These are phyloP conservation scores for Candida maris DNA, from an alignment of 805 yeast genomes.

Conservation along the genomic window DNA sequence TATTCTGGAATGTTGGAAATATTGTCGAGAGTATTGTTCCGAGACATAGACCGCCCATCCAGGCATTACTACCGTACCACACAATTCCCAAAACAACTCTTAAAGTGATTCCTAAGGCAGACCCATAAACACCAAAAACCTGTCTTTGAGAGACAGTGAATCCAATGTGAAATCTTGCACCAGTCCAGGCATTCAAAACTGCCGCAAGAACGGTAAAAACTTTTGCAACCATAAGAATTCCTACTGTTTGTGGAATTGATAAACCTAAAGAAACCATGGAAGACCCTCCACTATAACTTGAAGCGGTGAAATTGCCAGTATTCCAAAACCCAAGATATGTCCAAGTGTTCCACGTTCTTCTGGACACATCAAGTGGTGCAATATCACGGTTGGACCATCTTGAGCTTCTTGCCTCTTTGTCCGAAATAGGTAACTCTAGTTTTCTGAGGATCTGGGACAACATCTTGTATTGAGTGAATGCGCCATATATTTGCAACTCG, in stretches of 20 bases:
- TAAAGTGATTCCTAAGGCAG: constrained; percentile 37
- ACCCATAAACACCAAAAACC: constrained; percentile 43
- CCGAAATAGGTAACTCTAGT: background rate
- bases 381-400: background rate
- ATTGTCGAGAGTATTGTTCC: constrained; percentile 36
- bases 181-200: constrained; percentile 45
- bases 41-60: constrained; percentile 42
- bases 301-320: constrained; percentile 24
- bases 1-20: constrained; percentile 25
- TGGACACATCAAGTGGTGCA: constrained; percentile 1
- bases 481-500: no score
- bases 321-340: constrained; percentile 40
- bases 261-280: constrained; percentile 22
- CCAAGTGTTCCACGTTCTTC: constrained; percentile 44
- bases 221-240: constrained; percentile 42
- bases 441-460: background rate
- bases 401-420: background rate
- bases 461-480: no score
- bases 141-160: constrained; percentile 41
- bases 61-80: constrained; percentile 42
- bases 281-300: constrained; percentile 11
- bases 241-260: constrained; percentile 33
- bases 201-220: constrained; percentile 39
- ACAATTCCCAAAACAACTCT: constrained; percentile 41
- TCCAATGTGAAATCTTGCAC: constrained; percentile 46